phyloP scores from a whole-genome alignment of 2,329 filamentous ascomycete genomes.

The Aspergillus texensis region DNA sequence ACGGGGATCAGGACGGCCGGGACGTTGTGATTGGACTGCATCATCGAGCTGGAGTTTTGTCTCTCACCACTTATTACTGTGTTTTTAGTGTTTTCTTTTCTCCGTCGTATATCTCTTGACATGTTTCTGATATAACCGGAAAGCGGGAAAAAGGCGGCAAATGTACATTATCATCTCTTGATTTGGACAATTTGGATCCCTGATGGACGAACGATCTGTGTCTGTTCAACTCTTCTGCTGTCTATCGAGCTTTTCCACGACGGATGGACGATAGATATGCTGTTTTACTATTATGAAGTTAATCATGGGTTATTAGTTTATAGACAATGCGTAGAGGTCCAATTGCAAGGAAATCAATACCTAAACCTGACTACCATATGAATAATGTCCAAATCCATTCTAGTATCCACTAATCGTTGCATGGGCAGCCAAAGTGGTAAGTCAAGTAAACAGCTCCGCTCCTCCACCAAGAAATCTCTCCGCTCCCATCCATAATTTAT shows the following conservation, averaged over 20 bases:
- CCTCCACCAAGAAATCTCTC: not conserved
- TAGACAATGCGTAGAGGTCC: not conserved
- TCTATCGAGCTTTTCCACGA: not conserved
- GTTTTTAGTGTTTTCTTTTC: conserved; percentile 23
- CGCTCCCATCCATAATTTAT: not conserved
- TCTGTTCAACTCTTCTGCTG: not conserved
- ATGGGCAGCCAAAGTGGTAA: not conserved
- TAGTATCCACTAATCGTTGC: no score
- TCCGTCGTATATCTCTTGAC: conserved; percentile 25
- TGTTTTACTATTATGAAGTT: conserved; percentile 8
- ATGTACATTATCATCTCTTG: conserved; percentile 42
- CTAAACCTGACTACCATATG: no score
- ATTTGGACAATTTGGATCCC: conserved; percentile 25
- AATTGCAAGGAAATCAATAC: no score
- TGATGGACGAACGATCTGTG: conserved; percentile 11
- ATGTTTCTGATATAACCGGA: conserved; percentile 24
- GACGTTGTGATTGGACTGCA: conserved; percentile 26
- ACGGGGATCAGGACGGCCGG: conserved; percentile 14
- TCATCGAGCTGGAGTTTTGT: conserved; percentile 28
- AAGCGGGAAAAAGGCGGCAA: conserved; percentile 33
- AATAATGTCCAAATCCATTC: no score
- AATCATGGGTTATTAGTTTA: not conserved
- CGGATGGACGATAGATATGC: conserved; percentile 4
- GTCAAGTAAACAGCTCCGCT: not conserved
- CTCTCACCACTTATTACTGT: conserved; percentile 18